Evolutionary conservation across 78 protist species (phyloP).

Genomic region (Pelomyxa schiedti): DNA sequence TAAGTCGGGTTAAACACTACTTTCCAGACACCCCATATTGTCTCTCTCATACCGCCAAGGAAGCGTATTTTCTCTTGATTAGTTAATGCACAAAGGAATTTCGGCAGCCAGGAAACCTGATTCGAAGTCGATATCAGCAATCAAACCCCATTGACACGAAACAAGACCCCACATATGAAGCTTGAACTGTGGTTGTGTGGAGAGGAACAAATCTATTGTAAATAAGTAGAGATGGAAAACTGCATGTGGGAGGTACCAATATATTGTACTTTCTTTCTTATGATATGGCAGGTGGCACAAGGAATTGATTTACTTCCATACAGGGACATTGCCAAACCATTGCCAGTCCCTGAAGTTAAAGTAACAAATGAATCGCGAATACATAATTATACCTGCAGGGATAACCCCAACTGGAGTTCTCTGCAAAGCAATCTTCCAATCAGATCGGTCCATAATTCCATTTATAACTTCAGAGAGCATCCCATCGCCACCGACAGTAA

Average conservation of each 20-base stretch:
- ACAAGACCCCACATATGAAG: not conserved
- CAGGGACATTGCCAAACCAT: not conserved
- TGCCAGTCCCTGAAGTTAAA: too few relatives aligned
- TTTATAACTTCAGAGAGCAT: not conserved
- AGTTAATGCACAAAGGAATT: too few relatives aligned
- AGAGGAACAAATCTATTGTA: not conserved
- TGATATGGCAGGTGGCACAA: not conserved
- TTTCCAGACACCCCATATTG: not conserved
- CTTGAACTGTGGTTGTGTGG: not conserved
- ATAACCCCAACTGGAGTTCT: not conserved
- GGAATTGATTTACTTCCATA: not conserved
- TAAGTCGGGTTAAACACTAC: not conserved
- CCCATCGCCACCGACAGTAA: slow-evolving; percentile 12
- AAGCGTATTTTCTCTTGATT: not conserved
- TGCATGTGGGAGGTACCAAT: too few relatives aligned
- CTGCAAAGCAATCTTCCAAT: not conserved
- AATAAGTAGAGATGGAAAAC: not conserved
- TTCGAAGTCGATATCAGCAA: not conserved
- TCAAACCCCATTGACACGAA: not conserved
- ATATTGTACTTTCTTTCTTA: too few relatives aligned
- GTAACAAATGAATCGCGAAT: too few relatives aligned
- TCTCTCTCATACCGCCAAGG: not conserved
- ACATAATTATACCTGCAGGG: not conserved
- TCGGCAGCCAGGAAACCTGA: too few relatives aligned
- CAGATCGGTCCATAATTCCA: not conserved